phyloP scores from a whole-genome alignment of 345 rosid genomes.

The Eucalyptus lansdowneana region DNA sequence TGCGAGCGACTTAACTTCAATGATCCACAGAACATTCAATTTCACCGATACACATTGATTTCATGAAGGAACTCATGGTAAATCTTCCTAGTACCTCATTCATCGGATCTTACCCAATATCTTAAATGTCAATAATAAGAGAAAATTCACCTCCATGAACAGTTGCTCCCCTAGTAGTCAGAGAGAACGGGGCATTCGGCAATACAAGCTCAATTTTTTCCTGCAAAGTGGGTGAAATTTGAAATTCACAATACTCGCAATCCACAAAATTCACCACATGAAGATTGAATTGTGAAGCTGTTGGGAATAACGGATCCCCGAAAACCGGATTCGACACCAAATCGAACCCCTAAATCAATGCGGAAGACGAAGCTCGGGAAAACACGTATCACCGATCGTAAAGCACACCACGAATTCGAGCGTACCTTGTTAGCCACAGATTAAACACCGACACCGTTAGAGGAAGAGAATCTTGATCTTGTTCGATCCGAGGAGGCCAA shows the following conservation, averaged over 20 bases:
- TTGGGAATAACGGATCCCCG: too few relatives aligned
- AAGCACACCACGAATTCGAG: too few relatives aligned
- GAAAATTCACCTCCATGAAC: not conserved
- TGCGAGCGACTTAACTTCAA: not conserved
- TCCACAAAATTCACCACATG: not conserved
- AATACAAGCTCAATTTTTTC: not conserved
- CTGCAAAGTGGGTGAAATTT: not conserved
- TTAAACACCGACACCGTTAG: too few relatives aligned
- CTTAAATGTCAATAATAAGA: not conserved
- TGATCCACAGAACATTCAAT: not conserved
- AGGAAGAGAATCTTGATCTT: too few relatives aligned
- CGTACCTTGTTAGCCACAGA: too few relatives aligned
- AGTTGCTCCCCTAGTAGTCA: not conserved
- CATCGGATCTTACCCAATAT: not conserved
- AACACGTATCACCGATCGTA: too few relatives aligned
- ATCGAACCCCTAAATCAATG: too few relatives aligned
- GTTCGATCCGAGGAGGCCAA: too few relatives aligned
- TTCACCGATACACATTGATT: not conserved
- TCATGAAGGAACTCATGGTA: not conserved
- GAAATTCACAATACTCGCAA: not conserved
- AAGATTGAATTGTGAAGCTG: not conserved
- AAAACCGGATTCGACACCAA: too few relatives aligned
- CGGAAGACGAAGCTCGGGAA: too few relatives aligned
- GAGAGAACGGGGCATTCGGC: not conserved
- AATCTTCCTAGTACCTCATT: not conserved